Base-by-base conservation (phyloP, 2,329 filamentous ascomycete genomes). In the Cercospora nicotianae region DNA sequence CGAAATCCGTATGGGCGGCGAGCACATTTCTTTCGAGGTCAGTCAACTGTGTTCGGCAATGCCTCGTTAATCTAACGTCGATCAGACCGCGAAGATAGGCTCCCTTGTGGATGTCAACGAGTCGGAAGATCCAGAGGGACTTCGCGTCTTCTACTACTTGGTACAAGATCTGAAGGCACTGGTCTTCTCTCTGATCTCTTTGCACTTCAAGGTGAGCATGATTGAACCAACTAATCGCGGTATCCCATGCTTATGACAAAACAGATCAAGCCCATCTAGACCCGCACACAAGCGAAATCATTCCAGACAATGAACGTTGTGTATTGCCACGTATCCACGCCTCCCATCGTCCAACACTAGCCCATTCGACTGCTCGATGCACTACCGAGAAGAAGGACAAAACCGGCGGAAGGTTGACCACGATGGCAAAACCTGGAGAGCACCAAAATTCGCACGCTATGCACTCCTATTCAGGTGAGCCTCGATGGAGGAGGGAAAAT, bases 11-110 rank as follows among this genome's bases (percentile, higher is more conserved):
- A 80, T 99, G 65, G 95, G 94, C 51, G 95, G 91, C 76, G 95
- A 99, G 72, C 94, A 98, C 80, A 98, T 99, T 74, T 96, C 93
- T 1, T 99, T 99, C 73, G 95, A 99, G 90, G 94, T 94, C 80
- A 70, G 85, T 76, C n/a, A 57, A 45, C 42, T 65, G 39, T 45
- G 31, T 7, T 42, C 23, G 26, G 12, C 16, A 53, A 53, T 28
- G 18, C 10, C 36, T 59, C 39, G 31, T 42, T 39, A 62, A n/a
- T 64, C 58, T 64, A 28, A 61, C 30, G 13, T 65, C 60, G 63
- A 5, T 42, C 72, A 97, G 94, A 99, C 95, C 31, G 95, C 95
- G 39, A 99, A 99, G 82, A 98, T 99, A 73, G 95, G 95, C 69
- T 98, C 95, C 8, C 84, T 99, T 61, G 94, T 97, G 73, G 95